phyloP scores from a whole-genome alignment of 805 yeast genomes.

The Gaillardinia entomophila region DNA sequence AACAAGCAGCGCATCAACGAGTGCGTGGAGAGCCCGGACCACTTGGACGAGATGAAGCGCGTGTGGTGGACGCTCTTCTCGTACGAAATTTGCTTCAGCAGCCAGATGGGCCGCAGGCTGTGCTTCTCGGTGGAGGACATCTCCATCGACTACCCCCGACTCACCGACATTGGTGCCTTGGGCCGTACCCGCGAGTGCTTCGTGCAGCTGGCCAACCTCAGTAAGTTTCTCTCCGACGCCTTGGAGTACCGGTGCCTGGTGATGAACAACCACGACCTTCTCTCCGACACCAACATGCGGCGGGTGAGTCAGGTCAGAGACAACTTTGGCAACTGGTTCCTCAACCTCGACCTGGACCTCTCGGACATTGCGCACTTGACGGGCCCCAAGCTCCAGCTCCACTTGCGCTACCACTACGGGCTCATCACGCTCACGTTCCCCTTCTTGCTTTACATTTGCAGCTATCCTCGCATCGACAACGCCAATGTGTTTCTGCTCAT shows the following conservation, averaged over 20 bases:
- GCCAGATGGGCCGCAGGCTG: constrained; percentile 39
- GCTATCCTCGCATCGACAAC: constrained; percentile 19
- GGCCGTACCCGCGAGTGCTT: background rate
- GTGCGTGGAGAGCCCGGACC: background rate
- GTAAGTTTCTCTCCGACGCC: constrained; percentile 21
- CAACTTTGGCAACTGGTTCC: background rate
- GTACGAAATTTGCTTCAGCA: constrained; percentile 15
- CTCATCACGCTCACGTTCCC: constrained; percentile 39
- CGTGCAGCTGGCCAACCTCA: constrained; percentile 16
- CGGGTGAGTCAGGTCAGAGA: background rate
- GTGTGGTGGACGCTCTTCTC: constrained; percentile 43
- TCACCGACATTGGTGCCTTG: background rate
- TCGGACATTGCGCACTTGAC: constrained; percentile 13
- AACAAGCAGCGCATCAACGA: constrained; percentile 23
- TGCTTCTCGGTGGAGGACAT: constrained; percentile 41
- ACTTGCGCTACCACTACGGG: constrained; percentile 36
- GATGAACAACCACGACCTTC: constrained; percentile 27
- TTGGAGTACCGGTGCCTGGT: constrained; percentile 17
- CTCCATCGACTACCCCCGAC: constrained; percentile 25
- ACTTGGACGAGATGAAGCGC: constrained; percentile 32
- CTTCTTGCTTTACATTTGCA: constrained; percentile 32
- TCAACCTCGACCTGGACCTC: background rate
- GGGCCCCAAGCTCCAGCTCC: constrained; percentile 37
- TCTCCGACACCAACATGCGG: constrained; percentile 22
- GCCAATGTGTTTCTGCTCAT: constrained; percentile 39